A percentile compares a stretch with the other conserved stretches of the same genome.
These are phyloP conservation scores for Agrocybe praecox DNA, from an alignment of 768 basidiomycete species.

Conservation along the genomic window DNA sequence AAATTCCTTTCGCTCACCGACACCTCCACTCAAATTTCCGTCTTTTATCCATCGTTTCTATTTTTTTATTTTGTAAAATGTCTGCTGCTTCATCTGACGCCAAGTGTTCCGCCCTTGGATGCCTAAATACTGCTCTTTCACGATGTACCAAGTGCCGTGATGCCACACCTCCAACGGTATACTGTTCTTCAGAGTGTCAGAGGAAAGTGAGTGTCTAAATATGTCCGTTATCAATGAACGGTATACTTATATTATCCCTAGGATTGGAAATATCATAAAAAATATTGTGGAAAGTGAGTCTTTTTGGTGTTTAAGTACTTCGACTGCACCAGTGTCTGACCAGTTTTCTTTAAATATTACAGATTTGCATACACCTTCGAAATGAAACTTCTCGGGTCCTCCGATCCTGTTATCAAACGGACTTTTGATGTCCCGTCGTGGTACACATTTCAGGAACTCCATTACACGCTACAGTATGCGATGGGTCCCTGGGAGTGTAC, in stretches of 20 bases:
- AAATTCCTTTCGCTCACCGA: too few relatives aligned
- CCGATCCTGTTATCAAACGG: constrained; percentile 2
- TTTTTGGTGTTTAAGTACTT: not conserved
- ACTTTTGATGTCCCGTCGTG: constrained; percentile 6
- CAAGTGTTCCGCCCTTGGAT: not conserved
- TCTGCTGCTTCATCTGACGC: too few relatives aligned
- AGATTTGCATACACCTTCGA: constrained; percentile 9
- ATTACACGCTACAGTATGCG: constrained; percentile 9
- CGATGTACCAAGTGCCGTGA: not conserved
- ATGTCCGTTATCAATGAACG: not conserved
- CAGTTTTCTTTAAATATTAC: not conserved
- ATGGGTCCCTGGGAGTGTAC: constrained; percentile 12
- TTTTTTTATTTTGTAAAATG: too few relatives aligned
- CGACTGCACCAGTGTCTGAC: not conserved
- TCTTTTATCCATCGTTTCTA: too few relatives aligned
- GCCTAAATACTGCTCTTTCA: not conserved
- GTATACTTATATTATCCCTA: not conserved
- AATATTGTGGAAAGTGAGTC: constrained; percentile 4
- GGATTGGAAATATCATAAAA: constrained; percentile 7
- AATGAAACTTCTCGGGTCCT: constrained; percentile 1
- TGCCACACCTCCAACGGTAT: not conserved
- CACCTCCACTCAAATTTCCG: too few relatives aligned
- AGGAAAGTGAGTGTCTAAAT: not conserved
- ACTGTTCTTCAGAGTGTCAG: not conserved
- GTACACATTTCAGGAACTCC: constrained; percentile 9